A percentile compares a stretch with the other conserved stretches of the same genome.
Conservation (phyloP, 176 grass and related monocot genomes). For the Cenchrus americanus region DNA sequence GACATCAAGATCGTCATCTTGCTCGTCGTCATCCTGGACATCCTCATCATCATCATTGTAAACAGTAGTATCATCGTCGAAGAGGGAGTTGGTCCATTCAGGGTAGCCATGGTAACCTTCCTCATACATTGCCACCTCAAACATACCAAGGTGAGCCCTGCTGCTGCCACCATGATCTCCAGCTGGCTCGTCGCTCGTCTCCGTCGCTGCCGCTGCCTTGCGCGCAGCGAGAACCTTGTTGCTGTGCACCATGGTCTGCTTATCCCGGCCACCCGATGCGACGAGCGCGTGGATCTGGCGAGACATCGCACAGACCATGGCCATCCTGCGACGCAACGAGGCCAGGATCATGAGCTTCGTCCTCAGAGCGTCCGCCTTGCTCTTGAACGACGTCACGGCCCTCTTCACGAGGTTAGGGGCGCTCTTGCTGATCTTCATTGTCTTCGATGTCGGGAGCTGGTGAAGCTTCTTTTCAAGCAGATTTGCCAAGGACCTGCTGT, state of each 20-base stretch:
- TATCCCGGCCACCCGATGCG: slow-evolving; percentile 1
- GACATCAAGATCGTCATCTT: neutral
- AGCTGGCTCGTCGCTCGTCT: neutral
- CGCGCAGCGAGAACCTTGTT: slow-evolving; percentile 39
- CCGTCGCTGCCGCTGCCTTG: neutral
- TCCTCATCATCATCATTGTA: neutral
- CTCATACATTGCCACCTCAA: slow-evolving; percentile 31
- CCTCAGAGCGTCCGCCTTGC: slow-evolving; percentile 56
- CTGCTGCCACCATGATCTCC: neutral
- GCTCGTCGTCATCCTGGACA: neutral
- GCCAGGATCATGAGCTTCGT: slow-evolving; percentile 62
- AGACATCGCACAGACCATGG: slow-evolving; percentile 42
- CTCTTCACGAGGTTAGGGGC: slow-evolving; percentile 67
- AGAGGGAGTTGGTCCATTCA: slow-evolving; percentile 49
- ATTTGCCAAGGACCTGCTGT: neutral
- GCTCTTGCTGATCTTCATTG: slow-evolving; percentile 64
- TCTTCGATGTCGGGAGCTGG: slow-evolving; percentile 5
- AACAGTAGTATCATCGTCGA: slow-evolving; percentile 33
- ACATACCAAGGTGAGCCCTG: neutral
- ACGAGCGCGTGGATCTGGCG: slow-evolving; percentile 68
- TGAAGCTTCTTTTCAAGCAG: slow-evolving; percentile 1
- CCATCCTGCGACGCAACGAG: slow-evolving; percentile 56
- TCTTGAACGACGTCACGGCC: slow-evolving; percentile 54
- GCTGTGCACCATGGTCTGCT: neutral
- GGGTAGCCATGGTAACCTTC: slow-evolving; percentile 21